Base-by-base conservation (phyloP, 1,139 yeast species). In the Candida freyschussii region DNA sequence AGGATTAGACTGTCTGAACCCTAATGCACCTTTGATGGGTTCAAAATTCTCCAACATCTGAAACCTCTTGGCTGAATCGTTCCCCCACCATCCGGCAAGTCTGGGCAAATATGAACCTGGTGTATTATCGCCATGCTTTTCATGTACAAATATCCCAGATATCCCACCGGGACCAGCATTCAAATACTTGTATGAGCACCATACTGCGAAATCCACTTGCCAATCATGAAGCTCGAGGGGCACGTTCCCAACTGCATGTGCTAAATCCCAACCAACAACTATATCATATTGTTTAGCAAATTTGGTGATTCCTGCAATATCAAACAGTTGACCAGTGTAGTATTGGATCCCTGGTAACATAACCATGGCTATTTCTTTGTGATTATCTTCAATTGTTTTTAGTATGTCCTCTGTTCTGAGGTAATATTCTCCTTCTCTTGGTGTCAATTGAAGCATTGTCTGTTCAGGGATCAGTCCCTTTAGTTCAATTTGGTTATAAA, bases 51-150 rank as follows among this genome's bases (percentile, higher is more conserved):
- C 93, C 37, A 70, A 57, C 97, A 89, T 89, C 46, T 78, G 67
- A 56, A 89, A 89, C 40, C 96, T 63, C 20, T 75, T 76, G 2
- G 52, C 47, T 1, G 79, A 63, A 45, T 82, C 75, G 53, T 85
- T 87, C 1, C 96, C 96, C 96, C 97, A 89, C 97, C 97, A 89
- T 1, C 97, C 97, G 0, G 96, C 95, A 35, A 84, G 63, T 43
- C 96, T 65, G 2, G 95, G 82, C 22, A 72, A 52, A 32, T 65
- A 65, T 14, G 25, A 14, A 26, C 59, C 57, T 12, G 19, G 33
- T 60, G 48, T 51, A 7, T 15, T 21, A 53, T 48, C 50, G 73
- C 67, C 48, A 75, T 67, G 52, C 61, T 57, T 26, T 44, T 75
- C 78, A 55, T 86, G 75, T 17, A 87, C 80, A 51, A 75, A 87